Base-by-base conservation (phyloP, 495 filamentous ascomycete genomes). In the Antarctomyces pellizariae region DNA sequence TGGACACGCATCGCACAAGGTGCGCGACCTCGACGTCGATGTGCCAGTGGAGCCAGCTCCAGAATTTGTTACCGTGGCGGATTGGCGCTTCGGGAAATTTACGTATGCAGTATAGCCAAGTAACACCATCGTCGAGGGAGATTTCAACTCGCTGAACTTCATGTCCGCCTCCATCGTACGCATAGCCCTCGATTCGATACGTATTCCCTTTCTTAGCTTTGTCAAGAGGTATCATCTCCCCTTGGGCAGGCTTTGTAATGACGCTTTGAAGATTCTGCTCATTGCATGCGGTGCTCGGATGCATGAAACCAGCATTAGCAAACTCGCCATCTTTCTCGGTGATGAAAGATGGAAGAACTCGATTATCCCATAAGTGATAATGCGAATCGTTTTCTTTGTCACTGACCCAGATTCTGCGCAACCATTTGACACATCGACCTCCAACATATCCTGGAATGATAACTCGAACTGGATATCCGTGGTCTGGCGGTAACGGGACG, bases 371-470 rank as follows among this genome's bases (percentile, higher is more conserved):
- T 12, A 16, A 3, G 11, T 29, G 27, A 16, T 18, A 29, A 32
- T 65, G 51, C 24, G 57, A 62, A 1, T 37, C 39, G 13, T 54
- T 62, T 30, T 73, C 69, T 31, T 65, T 54, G 25, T 61, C 55
- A 16, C 57, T 51, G 2, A 73, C 44, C 3, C 54, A 59, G 28
- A 75, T 67, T 12, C 53, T 54, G 38, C 55, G 60, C 0, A 75
- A 52, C 66, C 67, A 75, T 36, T 75, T 75, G 8, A 75, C 69
- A 25, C 54, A 63, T 16, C 67, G 52, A 7, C 61, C 68, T 3
- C 62, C 69, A 3, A 60, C 62, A 18, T 62, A 52, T 3, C 69
- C 69, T 4, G 69, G 69, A 0, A 71, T 56, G 9, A 74, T 48
- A 0, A 62, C 56, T 3, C 68, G 54, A 9, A 72, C 43, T 0